Percentiles rank a stretch among this genome's conserved stretches.
Evolutionary conservation across 1,284 basidiomycete species (phyloP).

Genomic region (Agroathelia rolfsii): DNA sequence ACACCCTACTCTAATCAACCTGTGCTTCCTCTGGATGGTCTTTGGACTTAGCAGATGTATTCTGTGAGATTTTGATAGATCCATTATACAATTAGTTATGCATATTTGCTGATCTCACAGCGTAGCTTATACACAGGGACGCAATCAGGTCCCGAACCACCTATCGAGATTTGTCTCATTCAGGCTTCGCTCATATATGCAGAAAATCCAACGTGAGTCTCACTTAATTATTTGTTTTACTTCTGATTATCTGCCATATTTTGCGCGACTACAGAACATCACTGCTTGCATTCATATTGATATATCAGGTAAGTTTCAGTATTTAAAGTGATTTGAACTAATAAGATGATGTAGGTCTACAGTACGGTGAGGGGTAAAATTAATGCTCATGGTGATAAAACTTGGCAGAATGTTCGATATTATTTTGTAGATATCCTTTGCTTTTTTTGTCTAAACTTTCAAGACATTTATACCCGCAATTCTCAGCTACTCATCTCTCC

Average conservation of each 20-base stretch:
- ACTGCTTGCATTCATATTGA: constrained; percentile 29
- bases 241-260: background rate
- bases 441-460: constrained; percentile 10
- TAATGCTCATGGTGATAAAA: constrained; percentile 20
- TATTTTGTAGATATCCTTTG: constrained; percentile 27
- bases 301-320: constrained; percentile 27
- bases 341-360: constrained; percentile 13
- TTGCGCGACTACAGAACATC: constrained; percentile 32
- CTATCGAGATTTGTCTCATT: constrained; percentile 30
- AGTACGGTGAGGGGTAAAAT: too few species aligned
- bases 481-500: constrained; percentile 31
- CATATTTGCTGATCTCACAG: constrained; percentile 4
- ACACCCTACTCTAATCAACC: constrained; percentile 38
- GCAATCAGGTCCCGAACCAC: constrained; percentile 33
- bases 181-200: constrained; percentile 39
- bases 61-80: too few species aligned
- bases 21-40: constrained; percentile 34
- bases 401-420: too few species aligned
- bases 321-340: background rate
- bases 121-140: constrained; percentile 32
- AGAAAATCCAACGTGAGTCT: constrained; percentile 33
- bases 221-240: constrained; percentile 1
- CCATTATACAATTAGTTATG: too few species aligned
- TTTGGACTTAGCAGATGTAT: constrained; percentile 27
- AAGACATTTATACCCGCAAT: constrained; percentile 1